Percentiles rank a stretch among this genome's conserved stretches.
Conservation (phyloP, 192 early-diverging fungal genomes). For the Dimargaris xerosporica region DNA sequence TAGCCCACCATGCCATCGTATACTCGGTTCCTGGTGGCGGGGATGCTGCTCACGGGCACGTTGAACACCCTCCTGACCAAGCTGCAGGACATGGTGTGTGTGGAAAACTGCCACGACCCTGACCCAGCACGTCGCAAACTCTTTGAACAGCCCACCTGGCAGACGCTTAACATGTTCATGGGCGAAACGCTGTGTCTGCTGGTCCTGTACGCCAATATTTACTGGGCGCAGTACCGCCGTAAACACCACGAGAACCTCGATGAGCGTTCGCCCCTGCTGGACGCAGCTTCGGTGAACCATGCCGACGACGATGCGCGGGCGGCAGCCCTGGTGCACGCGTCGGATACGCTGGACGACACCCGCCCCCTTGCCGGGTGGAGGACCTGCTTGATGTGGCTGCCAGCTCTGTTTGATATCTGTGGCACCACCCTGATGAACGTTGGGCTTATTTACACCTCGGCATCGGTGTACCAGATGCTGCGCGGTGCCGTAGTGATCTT, state of each 20-base stretch:
- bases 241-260: slow-evolving; percentile 1
- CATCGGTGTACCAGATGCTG: slow-evolving; percentile 91
- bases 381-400: slow-evolving; percentile 44
- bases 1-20: slow-evolving; percentile 12
- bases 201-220: slow-evolving; percentile 35
- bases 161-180: slow-evolving; percentile 95
- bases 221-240: slow-evolving; percentile 15
- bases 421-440: slow-evolving; percentile 89
- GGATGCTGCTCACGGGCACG: slow-evolving; percentile 65
- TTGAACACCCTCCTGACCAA: slow-evolving; percentile 71
- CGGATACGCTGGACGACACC: slow-evolving; percentile 13
- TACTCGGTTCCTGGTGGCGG: slow-evolving; percentile 35
- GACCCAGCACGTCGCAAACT: slow-evolving; percentile 45
- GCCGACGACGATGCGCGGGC: background rate
- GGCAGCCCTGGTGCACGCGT: background rate
- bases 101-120: slow-evolving; percentile 70
- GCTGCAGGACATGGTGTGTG: slow-evolving; percentile 84
- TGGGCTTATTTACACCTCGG: slow-evolving; percentile 80
- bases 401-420: slow-evolving; percentile 54
- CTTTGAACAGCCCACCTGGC: slow-evolving; percentile 97
- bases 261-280: background rate
- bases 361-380: slow-evolving; percentile 34
- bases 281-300: background rate
- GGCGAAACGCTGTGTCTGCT: slow-evolving; percentile 76
- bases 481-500: slow-evolving; percentile 92